Base-by-base conservation (phyloP, 805 yeast species). In the Dipodascopsis uninucleata region DNA sequence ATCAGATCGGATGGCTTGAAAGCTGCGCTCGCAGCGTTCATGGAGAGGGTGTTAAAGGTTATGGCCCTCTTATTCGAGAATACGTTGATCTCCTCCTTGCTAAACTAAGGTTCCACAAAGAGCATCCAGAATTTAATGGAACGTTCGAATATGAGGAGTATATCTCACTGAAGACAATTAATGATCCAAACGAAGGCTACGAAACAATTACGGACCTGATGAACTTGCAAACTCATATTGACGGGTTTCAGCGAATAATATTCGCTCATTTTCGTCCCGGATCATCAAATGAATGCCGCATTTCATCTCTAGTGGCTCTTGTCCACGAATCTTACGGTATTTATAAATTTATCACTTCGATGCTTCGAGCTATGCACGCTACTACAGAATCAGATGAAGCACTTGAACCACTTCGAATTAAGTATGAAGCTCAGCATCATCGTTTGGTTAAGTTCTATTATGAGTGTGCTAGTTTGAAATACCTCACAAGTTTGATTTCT, bases 91-190 rank as follows among this genome's bases (percentile, higher is more conserved):
- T 79, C 53, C 66, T 90, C 39, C 67, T 85, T 40, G 72, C 75
- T 59, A 90, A 90, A 61, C 72, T 93, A 56, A 76, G 77, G 49
- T 90, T 90, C 66, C 97, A 90, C 63, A 76, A 81, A 47, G 74
- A 76, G 47, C 95, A 93, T 59, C 80, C 85, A 10, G 95, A 88
- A 3, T 93, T 90, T 67, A 90, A 85, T 60, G 98, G 58, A 8
- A 87, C 87, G 28, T 90, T 90, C 65, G 98, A 90, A 62, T 93
- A 90, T 61, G 95, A 88, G 64, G 98, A 90, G 63, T 93, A 90
- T 61, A 79, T 89, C 34, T 85, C 96, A 3, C 72, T 90, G 55
- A 77, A 85, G 46, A 79, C 88, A 2, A 94, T 86, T 29, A 81
- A 86, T 58, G 96, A 90, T 63, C 97, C 97, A 4, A 88, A 90